phyloP scores from a whole-genome alignment of 805 yeast genomes.

The Saccharomycopsis babjevae region DNA sequence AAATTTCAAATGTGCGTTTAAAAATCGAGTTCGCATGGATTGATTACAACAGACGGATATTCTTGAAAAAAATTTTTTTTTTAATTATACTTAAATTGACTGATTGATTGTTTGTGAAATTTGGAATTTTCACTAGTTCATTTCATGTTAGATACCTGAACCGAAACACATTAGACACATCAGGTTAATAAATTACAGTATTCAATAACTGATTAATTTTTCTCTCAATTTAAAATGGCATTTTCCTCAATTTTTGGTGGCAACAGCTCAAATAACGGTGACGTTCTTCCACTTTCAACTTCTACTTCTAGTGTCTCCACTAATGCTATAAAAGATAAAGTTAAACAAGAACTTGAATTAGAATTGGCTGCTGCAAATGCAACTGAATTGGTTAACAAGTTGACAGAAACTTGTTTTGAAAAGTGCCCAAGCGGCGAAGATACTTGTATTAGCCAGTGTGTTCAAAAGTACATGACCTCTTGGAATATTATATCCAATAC shows the following conservation, averaged over 20 bases:
- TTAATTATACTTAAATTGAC: not conserved
- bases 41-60: not conserved
- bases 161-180: not conserved
- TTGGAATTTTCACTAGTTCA: not conserved
- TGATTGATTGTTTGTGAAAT: not conserved
- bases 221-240: conserved; percentile 4
- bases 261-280: conserved; percentile 14
- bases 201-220: not conserved
- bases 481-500: conserved; percentile 80
- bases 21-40: too few relatives aligned
- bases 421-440: conserved; percentile 58
- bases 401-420: conserved; percentile 80
- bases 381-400: conserved; percentile 72
- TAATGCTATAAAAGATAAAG: conserved; percentile 44
- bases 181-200: not conserved
- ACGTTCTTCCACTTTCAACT: conserved; percentile 20
- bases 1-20: too few relatives aligned
- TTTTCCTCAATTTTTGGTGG: conserved; percentile 22
- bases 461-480: conserved; percentile 79
- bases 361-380: conserved; percentile 91
- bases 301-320: conserved; percentile 17
- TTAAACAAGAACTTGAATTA: conserved; percentile 62
- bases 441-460: conserved; percentile 45
- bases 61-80: not conserved
- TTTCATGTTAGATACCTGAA: not conserved